Evolutionary conservation across 805 yeast genomes (phyloP), one percentile per base, ranked within the genome.

Genomic region (Candida alai): DNA sequence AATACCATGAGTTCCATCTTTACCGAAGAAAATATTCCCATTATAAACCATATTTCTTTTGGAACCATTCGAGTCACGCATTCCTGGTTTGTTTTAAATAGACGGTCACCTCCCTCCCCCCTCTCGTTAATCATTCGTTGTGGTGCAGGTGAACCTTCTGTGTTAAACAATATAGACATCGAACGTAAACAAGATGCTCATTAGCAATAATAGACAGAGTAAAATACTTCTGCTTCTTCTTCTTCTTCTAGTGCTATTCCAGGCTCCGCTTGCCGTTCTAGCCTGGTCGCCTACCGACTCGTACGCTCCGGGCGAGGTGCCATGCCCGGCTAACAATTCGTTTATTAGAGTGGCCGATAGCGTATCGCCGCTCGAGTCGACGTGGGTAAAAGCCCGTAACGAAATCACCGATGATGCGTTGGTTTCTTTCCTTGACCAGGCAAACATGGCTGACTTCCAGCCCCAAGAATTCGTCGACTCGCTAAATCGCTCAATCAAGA

Each of bases 221-320:
- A n/a, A n/a, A n/a, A n/a, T n/a, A n/a, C n/a, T n/a, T n/a, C n/a
- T 26, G 17, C 17, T 24, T 10, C 26, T 12, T 6, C 28, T 26
- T 16, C 7, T 26, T 26, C 11, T 19, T 9, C 28, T 26, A 26
- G 19, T 26, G 17, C 10, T 14, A 4, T 26, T 6, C 8, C 17
- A 26, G 4, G 6, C 17, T 13, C 6, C 11, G 9, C 12, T 26
- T 14, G 17, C 19, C 8, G n/a, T n/a, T n/a, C 8, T 19, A 6
- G 40, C 39, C 1, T 76, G 76, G 79, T 71, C 78, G 3, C 80
- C 80, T 2, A 67, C 76, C 0, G 67, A 73, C 37, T 62, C 74
- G 1, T 80, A 80, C 43, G 81, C 80, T 1, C 88, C 88, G 1
- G 80, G 75, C 1, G 54, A 58, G 10, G 73, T 78, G 5, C 57